Evolutionary conservation across 2,329 filamentous ascomycete genomes (phyloP), one percentile per base, ranked within the genome.

Genomic region (Talaromyces atroroseus): DNA sequence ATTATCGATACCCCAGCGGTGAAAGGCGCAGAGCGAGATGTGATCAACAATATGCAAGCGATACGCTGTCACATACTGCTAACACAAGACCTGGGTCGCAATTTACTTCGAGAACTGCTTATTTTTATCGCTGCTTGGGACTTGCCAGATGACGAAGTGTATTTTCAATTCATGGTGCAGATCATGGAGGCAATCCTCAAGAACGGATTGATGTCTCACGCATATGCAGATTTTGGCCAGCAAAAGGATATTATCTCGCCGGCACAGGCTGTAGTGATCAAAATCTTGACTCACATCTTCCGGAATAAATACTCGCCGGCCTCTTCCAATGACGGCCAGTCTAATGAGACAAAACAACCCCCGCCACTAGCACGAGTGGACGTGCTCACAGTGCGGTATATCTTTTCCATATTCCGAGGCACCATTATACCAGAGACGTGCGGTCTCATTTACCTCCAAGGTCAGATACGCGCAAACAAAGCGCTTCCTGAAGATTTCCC

Each of bases 91-190:
- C 95, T 90, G 60, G 92, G 92, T 2, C 86, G 92, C 63, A 96
- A 95, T 67, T 78, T 97, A 3, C 78, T 97, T 1, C 82, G 92
- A 56, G 92, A 97, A 71, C 83, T 97, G 66, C 79, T 97, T 45
- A 95, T 97, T 58, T 96, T 96, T 70, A 95, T 96, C 60, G 92
- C 92, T 5, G 92, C 95, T 8, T 97, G 92, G 92, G 92, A 96
- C 68, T 86, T 96, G 65, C 88, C 90, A 42, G 92, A 97, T 69
- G 87, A 92, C 59, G 91, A 95, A 59, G 83, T 96, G 38, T 96
- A 96, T 66, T 96, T 96, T 77, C 92, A 96, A 70, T 90, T 96
- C 70, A 96, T 95, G 72, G 88, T 91, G 46, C 92, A 96, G 72
- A 96, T 97, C 59, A 90, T 96, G 74, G 90, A 96, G 68, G 90